A percentile compares a stretch with the other conserved stretches of the same genome.
Conservation (phyloP, 495 filamentous ascomycete species). For the Hyaloscypha variabilis region DNA sequence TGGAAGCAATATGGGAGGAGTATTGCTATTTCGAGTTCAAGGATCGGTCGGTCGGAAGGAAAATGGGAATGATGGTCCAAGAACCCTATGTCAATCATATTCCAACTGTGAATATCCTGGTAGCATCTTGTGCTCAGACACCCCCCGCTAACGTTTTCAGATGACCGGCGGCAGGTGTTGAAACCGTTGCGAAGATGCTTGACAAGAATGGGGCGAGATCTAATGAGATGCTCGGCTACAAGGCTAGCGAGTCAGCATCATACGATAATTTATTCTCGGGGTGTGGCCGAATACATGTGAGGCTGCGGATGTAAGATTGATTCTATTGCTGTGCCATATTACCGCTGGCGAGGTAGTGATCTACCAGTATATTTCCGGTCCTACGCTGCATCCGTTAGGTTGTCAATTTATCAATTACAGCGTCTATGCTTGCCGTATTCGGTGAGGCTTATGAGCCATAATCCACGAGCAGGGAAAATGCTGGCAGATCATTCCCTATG, state of each 20-base stretch:
- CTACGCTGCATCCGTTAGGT: not conserved
- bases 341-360: too few relatives aligned
- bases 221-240: not conserved
- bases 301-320: too few relatives aligned
- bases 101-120: conserved; percentile 37
- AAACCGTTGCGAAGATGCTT: not conserved
- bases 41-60: conserved; percentile 52
- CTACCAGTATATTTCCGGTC: not conserved
- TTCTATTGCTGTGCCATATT: too few relatives aligned
- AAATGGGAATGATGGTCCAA: conserved; percentile 60
- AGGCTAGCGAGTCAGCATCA: not conserved
- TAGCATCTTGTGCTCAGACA: not conserved
- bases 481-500: not conserved
- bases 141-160: not conserved
- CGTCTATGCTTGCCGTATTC: not conserved
- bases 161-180: conserved; percentile 58
- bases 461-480: not conserved
- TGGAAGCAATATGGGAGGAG: conserved; percentile 62
- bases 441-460: not conserved
- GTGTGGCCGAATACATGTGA: too few relatives aligned
- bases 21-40: conserved; percentile 57
- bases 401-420: not conserved
- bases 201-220: not conserved
- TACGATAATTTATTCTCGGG: not conserved
- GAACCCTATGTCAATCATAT: conserved; percentile 63